Evolutionary conservation across 1,139 yeast genomes (phyloP).

Genomic region (Citeromyces hawaiiensis): DNA sequence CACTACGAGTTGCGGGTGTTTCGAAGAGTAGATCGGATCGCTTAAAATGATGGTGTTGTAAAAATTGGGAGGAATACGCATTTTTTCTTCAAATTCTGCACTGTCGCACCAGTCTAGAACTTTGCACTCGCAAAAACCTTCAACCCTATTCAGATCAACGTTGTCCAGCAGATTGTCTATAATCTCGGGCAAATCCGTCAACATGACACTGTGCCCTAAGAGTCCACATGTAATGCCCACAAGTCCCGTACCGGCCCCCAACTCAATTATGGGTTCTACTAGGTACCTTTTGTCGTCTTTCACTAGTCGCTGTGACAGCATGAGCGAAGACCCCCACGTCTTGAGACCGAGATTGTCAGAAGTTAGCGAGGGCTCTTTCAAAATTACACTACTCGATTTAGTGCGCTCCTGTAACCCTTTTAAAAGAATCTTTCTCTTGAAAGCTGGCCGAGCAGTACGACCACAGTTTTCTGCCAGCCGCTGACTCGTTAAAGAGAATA

Average conservation of each 20-base stretch:
- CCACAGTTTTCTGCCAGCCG: slow-evolving; percentile 80
- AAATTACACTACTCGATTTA: slow-evolving; percentile 17
- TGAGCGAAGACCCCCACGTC: slow-evolving; percentile 90
- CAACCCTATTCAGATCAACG: slow-evolving; percentile 31
- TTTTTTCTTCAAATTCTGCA: slow-evolving; percentile 17
- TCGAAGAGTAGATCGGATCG: slow-evolving; percentile 78
- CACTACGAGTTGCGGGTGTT: slow-evolving; percentile 67
- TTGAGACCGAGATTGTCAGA: slow-evolving; percentile 81
- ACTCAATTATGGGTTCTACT: slow-evolving; percentile 44
- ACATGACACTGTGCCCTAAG: slow-evolving; percentile 33
- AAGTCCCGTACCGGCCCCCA: slow-evolving; percentile 92
- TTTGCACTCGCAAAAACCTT: slow-evolving; percentile 20
- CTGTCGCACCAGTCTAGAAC: slow-evolving; percentile 76
- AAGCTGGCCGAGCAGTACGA: slow-evolving; percentile 69
- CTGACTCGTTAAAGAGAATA: slow-evolving; percentile 43
- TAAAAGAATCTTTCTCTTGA: slow-evolving; percentile 19
- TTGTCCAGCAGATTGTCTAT: slow-evolving; percentile 53
- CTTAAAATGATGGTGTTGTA: slow-evolving; percentile 59
- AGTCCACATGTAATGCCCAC: slow-evolving; percentile 58
- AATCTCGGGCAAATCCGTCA: slow-evolving; percentile 77
- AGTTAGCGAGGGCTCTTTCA: slow-evolving; percentile 79
- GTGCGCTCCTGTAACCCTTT: slow-evolving; percentile 4
- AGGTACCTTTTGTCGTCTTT: slow-evolving; percentile 15
- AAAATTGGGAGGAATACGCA: slow-evolving; percentile 8
- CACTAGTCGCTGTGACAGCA: slow-evolving; percentile 45